These are phyloP conservation scores for Hortiboletus rubellus DNA, from an alignment of 1,284 basidiomycete genomes.

Conservation along the genomic window DNA sequence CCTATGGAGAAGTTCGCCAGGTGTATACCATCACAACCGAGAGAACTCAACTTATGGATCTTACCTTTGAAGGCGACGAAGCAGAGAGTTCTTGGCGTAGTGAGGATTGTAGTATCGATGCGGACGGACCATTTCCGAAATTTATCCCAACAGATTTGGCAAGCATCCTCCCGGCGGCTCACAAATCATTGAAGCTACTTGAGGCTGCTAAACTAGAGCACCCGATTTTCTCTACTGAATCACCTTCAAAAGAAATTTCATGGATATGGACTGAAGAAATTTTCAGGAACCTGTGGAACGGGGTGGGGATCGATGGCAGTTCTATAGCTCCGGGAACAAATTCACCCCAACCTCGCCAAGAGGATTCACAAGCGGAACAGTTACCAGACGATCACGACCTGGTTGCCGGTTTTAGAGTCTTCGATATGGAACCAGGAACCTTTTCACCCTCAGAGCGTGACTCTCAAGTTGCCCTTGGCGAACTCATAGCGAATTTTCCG, in stretches of 20 bases:
- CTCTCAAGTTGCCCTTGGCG: conserved; percentile 37
- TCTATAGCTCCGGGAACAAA: not conserved
- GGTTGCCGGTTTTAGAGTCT: conserved; percentile 54
- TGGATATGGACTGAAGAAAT: conserved; percentile 69
- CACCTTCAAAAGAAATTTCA: conserved; percentile 38
- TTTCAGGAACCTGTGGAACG: conserved; percentile 46
- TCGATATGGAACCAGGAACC: conserved; percentile 65
- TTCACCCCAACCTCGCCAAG: not conserved
- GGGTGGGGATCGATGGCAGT: not conserved
- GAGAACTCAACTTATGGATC: conserved; percentile 22
- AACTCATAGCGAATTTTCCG: conserved; percentile 61
- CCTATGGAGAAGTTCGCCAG: conserved; percentile 44
- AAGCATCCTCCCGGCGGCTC: conserved; percentile 57
- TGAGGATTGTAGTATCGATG: conserved; percentile 39
- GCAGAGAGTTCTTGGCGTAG: conserved; percentile 41
- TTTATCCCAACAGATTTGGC: conserved; percentile 57
- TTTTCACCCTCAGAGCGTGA: conserved; percentile 33
- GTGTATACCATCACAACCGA: conserved; percentile 24
- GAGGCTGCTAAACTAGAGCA: conserved; percentile 61
- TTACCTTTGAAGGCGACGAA: conserved; percentile 36
- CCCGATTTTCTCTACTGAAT: conserved; percentile 42
- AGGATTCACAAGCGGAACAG: not conserved
- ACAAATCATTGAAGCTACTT: conserved; percentile 64
- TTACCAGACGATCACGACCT: conserved; percentile 25
- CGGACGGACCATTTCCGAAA: conserved; percentile 48